Conservation (phyloP, 2,329 filamentous ascomycete genomes). For the Exophiala sp. region DNA sequence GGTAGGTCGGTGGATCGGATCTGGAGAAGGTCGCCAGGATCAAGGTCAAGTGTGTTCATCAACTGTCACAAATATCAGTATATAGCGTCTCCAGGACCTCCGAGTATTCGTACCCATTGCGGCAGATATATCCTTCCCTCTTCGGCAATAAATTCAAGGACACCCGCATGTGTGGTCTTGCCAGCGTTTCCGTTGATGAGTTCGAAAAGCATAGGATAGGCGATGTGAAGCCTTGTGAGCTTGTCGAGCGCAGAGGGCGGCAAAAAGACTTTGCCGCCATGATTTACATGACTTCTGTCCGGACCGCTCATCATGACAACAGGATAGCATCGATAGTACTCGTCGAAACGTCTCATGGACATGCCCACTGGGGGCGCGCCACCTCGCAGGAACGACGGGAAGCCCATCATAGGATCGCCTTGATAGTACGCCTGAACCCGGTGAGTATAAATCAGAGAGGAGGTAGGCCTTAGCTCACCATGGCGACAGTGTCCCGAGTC, state of each 20-base stretch:
- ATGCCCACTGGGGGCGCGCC: constrained; percentile 37
- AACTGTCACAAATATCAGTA: constrained; percentile 54
- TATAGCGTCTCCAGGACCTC: constrained; percentile 1
- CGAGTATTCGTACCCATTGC: constrained; percentile 67
- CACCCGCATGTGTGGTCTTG: constrained; percentile 84
- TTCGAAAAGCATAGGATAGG: constrained; percentile 97
- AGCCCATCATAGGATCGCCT: constrained; percentile 42
- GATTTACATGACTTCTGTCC: constrained; percentile 85
- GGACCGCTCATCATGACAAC: constrained; percentile 89
- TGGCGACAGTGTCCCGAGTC: neutral
- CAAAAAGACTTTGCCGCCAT: constrained; percentile 95
- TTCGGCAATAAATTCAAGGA: constrained; percentile 95
- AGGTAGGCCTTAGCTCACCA: constrained; percentile 4
- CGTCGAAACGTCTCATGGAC: constrained; percentile 79
- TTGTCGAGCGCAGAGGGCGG: constrained; percentile 97
- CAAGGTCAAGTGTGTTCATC: constrained; percentile 86
- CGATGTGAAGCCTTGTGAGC: constrained; percentile 90
- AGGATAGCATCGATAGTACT: constrained; percentile 97
- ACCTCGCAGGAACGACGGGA: constrained; percentile 49
- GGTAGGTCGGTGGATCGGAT: constrained; percentile 92
- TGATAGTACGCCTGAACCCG: constrained; percentile 34
- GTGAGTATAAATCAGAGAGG: neutral
- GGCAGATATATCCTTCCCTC: constrained; percentile 95
- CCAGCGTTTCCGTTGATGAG: constrained; percentile 81
- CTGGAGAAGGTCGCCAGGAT: constrained; percentile 91